Evolutionary conservation across 2,329 filamentous ascomycete genomes (phyloP), one percentile per base, ranked within the genome.

Genomic region (Apiospora arundinis): DNA sequence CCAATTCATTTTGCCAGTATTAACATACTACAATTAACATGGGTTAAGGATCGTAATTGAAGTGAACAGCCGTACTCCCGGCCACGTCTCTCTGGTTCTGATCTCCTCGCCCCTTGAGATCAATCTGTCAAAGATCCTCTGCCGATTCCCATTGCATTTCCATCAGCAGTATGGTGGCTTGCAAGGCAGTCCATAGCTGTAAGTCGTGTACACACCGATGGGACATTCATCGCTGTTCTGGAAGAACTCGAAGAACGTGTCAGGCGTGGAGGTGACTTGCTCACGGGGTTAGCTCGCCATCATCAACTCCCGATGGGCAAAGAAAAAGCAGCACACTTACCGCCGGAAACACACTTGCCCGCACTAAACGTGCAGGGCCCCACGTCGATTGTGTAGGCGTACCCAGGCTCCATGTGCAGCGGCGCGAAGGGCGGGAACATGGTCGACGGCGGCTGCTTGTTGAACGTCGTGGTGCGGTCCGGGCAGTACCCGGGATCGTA

Each of bases 391-490:
- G 74, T 78, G 52, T 81, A 81, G 0, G 77, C 79, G 48, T 76
- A 76, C 2, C 80, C 80, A 1, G 80, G 78, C 70, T 80, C 78
- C 77, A 81, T 78, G 28, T 81, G 77, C 2, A 80, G 74, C 0
- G 79, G 75, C 12, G 78, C 77, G 65, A 79, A 80, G 0, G 76
- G 68, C 7, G 78, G 77, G 70, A 76, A 79, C 7, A 72, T 69
- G 6, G 76, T 77, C 6, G 72, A 45, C 2, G 72, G 74, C 2
- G 80, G 79, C 69, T 78, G 79, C 52, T 79, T 78, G 56, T 78
- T 77, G 68, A 73, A 81, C 4, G 79, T 80, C 0, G 79, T 81
- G 14, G 75, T 18, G 1, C 74, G 69, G 5, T 74, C 76, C 4
- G 79, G 79, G 65, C 78, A 80, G 70, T 75, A 76, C 2, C 78